These are phyloP conservation scores for Scortechinia acanthostroma DNA, from an alignment of 2,329 filamentous ascomycete species.

Conservation along the genomic window DNA sequence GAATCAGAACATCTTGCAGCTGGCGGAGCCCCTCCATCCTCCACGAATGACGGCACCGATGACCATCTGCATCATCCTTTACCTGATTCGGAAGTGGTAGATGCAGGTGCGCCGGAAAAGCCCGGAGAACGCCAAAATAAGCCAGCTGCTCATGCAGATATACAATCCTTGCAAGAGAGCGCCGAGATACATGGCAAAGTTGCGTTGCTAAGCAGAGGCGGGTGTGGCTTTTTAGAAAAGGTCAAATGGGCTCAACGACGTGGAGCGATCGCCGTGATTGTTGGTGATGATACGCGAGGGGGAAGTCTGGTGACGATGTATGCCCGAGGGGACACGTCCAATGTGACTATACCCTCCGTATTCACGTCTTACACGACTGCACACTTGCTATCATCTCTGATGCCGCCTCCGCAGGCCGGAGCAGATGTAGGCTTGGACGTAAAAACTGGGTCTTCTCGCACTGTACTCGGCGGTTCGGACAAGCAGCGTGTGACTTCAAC, in stretches of 20 bases:
- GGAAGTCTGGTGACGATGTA: conserved; percentile 95
- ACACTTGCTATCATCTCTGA: conserved; percentile 80
- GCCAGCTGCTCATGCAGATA: conserved; percentile 66
- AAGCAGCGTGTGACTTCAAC: neutral
- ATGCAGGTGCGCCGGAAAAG: neutral
- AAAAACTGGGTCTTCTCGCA: neutral
- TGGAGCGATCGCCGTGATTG: conserved; percentile 82
- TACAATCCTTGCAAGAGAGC: conserved; percentile 82
- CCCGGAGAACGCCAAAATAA: conserved; percentile 9
- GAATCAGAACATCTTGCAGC: conserved; percentile 3
- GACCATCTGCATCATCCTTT: conserved; percentile 68
- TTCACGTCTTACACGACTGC: conserved; percentile 95
- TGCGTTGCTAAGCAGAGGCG: conserved; percentile 82
- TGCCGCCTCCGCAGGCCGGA: conserved; percentile 41
- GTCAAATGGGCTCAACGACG: conserved; percentile 92
- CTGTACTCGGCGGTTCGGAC: too few relatives aligned
- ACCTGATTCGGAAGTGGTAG: conserved; percentile 9
- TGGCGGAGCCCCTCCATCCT: conserved; percentile 15
- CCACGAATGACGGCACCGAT: conserved; percentile 71
- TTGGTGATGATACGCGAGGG: conserved; percentile 85
- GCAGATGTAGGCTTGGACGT: neutral
- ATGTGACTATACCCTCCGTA: conserved; percentile 85
- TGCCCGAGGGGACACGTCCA: conserved; percentile 90
- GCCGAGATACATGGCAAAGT: conserved; percentile 92
- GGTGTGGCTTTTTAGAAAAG: conserved; percentile 94